These are phyloP conservation scores for Trebouxia gelatinosa DNA, from an alignment of 163 green algal genomes.

Conservation along the genomic window DNA sequence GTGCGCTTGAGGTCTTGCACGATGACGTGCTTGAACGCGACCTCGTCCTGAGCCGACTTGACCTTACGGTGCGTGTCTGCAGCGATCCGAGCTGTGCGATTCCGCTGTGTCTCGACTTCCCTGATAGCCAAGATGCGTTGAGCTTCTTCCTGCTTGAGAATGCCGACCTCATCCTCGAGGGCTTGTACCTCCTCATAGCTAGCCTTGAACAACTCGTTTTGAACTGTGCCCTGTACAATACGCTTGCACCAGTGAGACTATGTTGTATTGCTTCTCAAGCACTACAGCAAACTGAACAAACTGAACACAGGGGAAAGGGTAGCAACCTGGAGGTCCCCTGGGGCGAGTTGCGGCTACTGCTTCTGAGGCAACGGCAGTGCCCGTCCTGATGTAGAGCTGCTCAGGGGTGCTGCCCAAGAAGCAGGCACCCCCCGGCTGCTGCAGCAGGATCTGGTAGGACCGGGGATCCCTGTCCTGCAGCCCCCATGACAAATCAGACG, in stretches of 20 bases:
- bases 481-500: too few relatives aligned
- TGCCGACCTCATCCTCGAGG: slow-evolving; percentile 22
- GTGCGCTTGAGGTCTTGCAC: slow-evolving; percentile 53
- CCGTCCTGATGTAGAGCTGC: slow-evolving; percentile 83
- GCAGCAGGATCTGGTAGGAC: slow-evolving; percentile 86
- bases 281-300: too few relatives aligned
- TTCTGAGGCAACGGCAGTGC: slow-evolving; percentile 75
- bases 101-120: slow-evolving; percentile 53
- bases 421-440: slow-evolving; percentile 53
- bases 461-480: slow-evolving; percentile 69
- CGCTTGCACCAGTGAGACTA: too few relatives aligned
- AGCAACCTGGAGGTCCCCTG: slow-evolving; percentile 59
- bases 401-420: slow-evolving; percentile 94
- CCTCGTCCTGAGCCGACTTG: slow-evolving; percentile 39
- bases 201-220: slow-evolving; percentile 49
- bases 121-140: slow-evolving; percentile 49
- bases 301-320: background rate
- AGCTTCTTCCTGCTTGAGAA: slow-evolving; percentile 45
- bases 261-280: too few relatives aligned
- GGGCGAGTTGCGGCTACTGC: slow-evolving; percentile 91
- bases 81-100: slow-evolving; percentile 40
- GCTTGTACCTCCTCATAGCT: slow-evolving; percentile 26
- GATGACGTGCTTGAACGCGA: slow-evolving; percentile 50
- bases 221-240: too few relatives aligned
- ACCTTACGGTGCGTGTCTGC: slow-evolving; percentile 37